Conservation (phyloP, 805 yeast genomes). For the Isabelozyma rhagii region DNA sequence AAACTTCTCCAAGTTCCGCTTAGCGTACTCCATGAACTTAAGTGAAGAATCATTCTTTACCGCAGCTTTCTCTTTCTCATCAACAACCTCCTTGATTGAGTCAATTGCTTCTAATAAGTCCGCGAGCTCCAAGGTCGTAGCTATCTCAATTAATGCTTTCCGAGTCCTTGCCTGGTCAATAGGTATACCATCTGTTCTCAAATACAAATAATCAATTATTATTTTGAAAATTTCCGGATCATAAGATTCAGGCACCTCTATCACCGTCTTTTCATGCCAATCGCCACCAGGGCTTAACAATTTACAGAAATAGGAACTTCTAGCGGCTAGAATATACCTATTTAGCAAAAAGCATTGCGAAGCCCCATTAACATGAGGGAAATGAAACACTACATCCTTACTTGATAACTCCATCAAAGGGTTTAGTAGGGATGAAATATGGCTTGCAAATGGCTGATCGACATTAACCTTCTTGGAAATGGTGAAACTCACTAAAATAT, state of each 20-base stretch:
- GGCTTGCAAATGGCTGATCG: slow-evolving; percentile 71
- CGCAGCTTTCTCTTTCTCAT: slow-evolving; percentile 20
- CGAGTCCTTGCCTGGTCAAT: slow-evolving; percentile 12
- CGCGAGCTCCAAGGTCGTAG: slow-evolving; percentile 28
- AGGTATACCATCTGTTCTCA: slow-evolving; percentile 28
- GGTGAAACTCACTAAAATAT: slow-evolving; percentile 56
- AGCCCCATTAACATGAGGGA: slow-evolving; percentile 14
- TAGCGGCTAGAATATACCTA: slow-evolving; percentile 33
- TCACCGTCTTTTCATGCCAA: slow-evolving; percentile 16
- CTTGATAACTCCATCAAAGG: slow-evolving; percentile 19
- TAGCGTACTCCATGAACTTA: slow-evolving; percentile 31
- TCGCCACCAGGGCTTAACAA: slow-evolving; percentile 15
- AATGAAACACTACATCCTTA: slow-evolving; percentile 30
- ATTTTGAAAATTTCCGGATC: slow-evolving; percentile 17
- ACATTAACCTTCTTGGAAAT: slow-evolving; percentile 66
- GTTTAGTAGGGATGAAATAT: slow-evolving; percentile 49
- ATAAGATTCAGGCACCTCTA: slow-evolving; percentile 13
- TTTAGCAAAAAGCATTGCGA: slow-evolving; percentile 16
- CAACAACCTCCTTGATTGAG: slow-evolving; percentile 18
- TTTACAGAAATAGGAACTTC: slow-evolving; percentile 22
- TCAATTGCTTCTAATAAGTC: slow-evolving; percentile 36
- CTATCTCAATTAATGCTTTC: slow-evolving; percentile 21
- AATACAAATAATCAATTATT: slow-evolving; percentile 28
- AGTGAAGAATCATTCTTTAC: slow-evolving; percentile 28
- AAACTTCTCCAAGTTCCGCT: slow-evolving; percentile 29